Base-by-base conservation (phyloP, 768 basidiomycete genomes). In the Lentinula lateritia region DNA sequence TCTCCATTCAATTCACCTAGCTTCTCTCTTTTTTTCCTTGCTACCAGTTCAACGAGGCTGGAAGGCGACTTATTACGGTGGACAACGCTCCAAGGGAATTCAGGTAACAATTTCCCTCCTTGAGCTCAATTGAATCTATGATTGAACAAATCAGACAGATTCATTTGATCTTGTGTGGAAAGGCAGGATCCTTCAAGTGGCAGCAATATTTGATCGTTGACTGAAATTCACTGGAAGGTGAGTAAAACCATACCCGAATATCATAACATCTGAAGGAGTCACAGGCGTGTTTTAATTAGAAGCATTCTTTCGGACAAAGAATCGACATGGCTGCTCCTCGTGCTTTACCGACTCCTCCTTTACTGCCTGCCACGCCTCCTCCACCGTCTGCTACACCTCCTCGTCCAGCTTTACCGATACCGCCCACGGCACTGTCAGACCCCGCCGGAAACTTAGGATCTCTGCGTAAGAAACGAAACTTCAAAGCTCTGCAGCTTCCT, bases 401-500 rank as follows among this genome's bases (percentile, higher is more conserved):
- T 34, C 38, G 39, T 41, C 55, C 55, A 20, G 23, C 55, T 18
- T n/a, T 41, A 34, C 55, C 55, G 9, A 34, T 18, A 10, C 55
- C 41, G 28, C 55, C 55, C 10, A 56, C 55, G 23, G 23, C 13
- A 20, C 6, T 16, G 8, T 18, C 53, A 9, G 35, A 35, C 16
- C 3, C 55, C 41, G 15, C 20, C 23, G 15, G 35, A 9, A 38
- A 38, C 23, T 34, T 39, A 54, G 38, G 53, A 16, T 56, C 58
- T 28, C 38, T 59, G 16, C 28, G 58, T 18, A 59, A 59, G 38
- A 59, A 59, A 16, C 41, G 58, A n/a, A 59, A 59, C 28, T 59
- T 59, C 34, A 59, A 59, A 39, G 52, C 52, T 15, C 58, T 59
- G 3, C 41, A 59, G 16, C 58, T 59, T 12, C 58, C 58, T 4